Percentiles rank a stretch among this genome's conserved stretches.
These are phyloP conservation scores for Pseudogymnoascus sp. DNA, from an alignment of 2,329 filamentous ascomycete species.

Conservation along the genomic window DNA sequence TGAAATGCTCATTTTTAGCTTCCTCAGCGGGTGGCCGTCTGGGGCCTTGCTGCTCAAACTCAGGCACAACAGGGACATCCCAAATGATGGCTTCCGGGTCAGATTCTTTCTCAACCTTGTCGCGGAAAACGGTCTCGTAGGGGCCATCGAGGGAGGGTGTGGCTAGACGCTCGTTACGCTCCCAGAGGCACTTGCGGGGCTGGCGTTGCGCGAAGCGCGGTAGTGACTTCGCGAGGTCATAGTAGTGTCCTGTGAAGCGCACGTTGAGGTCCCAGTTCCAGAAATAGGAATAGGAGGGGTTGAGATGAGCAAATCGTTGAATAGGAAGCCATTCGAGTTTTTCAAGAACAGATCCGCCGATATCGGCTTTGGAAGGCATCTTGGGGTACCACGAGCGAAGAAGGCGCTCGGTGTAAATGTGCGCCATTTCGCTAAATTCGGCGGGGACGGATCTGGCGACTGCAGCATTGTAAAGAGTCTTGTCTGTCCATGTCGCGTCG, in stretches of 20 bases:
- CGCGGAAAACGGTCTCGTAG: conserved; percentile 60
- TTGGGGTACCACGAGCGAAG: conserved; percentile 72
- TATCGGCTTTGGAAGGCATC: conserved; percentile 44
- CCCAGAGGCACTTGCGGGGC: conserved; percentile 66
- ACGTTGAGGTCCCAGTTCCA: conserved; percentile 70
- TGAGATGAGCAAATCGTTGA: conserved; percentile 67
- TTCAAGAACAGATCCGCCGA: conserved; percentile 23
- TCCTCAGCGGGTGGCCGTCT: conserved; percentile 48
- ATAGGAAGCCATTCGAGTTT: conserved; percentile 48
- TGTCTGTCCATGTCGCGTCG: conserved; percentile 51
- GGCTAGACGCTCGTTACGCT: conserved; percentile 65
- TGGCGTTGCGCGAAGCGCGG: conserved; percentile 56
- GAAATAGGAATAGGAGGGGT: conserved; percentile 67
- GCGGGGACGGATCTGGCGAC: conserved; percentile 56
- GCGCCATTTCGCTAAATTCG: conserved; percentile 63
- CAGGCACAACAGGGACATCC: conserved; percentile 54
- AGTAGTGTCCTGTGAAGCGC: conserved; percentile 71
- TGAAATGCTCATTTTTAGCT: conserved; percentile 56
- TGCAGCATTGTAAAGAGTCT: conserved; percentile 50
- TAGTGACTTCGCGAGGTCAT: conserved; percentile 66
- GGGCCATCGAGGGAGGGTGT: conserved; percentile 61
- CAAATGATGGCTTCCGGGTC: conserved; percentile 40
- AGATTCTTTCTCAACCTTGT: conserved; percentile 38
- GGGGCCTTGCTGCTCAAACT: conserved; percentile 54
- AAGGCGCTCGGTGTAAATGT: conserved; percentile 67